Evolutionary conservation across 768 basidiomycete species (phyloP).

Genomic region (Tricholoma matsutake): DNA sequence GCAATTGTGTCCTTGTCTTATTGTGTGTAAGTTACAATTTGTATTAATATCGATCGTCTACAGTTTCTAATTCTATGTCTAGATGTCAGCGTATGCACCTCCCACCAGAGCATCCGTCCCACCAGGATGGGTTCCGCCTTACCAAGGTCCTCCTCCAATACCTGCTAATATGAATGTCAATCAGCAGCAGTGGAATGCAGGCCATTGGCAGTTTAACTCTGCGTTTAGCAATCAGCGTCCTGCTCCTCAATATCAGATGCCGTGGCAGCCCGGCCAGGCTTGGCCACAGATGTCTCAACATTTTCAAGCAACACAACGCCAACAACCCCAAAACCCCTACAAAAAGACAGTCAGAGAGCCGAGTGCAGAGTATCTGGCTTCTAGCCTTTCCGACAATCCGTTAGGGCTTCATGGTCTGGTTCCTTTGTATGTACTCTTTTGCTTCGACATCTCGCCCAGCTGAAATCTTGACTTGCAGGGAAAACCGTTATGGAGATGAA

Average conservation of each 20-base stretch:
- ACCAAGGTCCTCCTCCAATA: conserved; percentile 55
- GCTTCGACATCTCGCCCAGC: not conserved
- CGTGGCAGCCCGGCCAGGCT: conserved; percentile 40
- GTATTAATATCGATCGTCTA: not conserved
- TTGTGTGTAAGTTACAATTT: not conserved
- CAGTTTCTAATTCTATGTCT: not conserved
- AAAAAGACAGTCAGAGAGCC: conserved; percentile 60
- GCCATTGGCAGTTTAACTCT: conserved; percentile 52
- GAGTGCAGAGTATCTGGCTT: conserved; percentile 63
- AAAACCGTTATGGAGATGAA: conserved; percentile 29
- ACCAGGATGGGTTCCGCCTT: conserved; percentile 32
- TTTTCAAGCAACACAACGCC: conserved; percentile 18
- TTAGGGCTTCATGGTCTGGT: conserved; percentile 66
- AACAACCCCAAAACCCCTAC: conserved; percentile 50
- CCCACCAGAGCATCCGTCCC: conserved; percentile 4
- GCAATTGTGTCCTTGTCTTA: not conserved
- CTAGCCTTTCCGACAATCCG: conserved; percentile 56
- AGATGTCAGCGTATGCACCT: conserved; percentile 10
- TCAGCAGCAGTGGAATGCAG: conserved; percentile 49
- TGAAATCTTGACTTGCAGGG: conserved; percentile 18
- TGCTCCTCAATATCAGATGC: conserved; percentile 15
- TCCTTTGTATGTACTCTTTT: conserved; percentile 45
- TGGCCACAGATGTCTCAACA: conserved; percentile 31
- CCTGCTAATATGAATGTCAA: conserved; percentile 45
- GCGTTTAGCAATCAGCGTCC: conserved; percentile 30